Evolutionary conservation across 768 basidiomycete species (phyloP).

Genomic region (Vararia minispora): DNA sequence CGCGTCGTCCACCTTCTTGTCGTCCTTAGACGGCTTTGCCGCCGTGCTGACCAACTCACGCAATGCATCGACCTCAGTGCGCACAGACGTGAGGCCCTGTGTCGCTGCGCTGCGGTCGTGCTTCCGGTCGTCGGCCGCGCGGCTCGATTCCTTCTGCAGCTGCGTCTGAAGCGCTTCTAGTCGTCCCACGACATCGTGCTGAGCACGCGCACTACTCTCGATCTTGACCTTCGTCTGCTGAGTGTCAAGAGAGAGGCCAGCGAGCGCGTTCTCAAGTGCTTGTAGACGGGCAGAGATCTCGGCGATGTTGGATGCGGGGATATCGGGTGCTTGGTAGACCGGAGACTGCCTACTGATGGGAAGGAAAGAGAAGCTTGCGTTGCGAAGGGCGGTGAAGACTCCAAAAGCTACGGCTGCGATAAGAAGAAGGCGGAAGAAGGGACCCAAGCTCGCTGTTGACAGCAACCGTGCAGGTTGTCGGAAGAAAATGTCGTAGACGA

Average conservation of each 20-base stretch:
- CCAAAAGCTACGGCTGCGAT: constrained; percentile 33
- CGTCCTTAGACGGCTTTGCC: constrained; percentile 22
- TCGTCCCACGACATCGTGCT: constrained; percentile 41
- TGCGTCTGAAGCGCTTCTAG: constrained; percentile 47
- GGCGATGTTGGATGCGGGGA: constrained; percentile 52
- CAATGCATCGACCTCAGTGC: constrained; percentile 12
- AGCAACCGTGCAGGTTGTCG: constrained; percentile 35
- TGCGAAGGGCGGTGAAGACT: constrained; percentile 33
- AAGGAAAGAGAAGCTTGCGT: constrained; percentile 13
- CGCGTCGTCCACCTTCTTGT: constrained; percentile 28
- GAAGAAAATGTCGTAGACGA: constrained; percentile 34
- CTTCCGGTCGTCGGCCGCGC: constrained; percentile 42
- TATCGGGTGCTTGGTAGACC: constrained; percentile 45
- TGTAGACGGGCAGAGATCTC: constrained; percentile 55
- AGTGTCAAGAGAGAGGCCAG: constrained; percentile 44
- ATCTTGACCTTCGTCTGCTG: constrained; percentile 38
- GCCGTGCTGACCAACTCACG: constrained; percentile 8
- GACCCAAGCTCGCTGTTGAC: constrained; percentile 21
- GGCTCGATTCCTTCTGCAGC: constrained; percentile 34
- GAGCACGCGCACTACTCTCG: constrained; percentile 40
- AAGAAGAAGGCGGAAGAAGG: constrained; percentile 31
- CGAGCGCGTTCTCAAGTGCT: constrained; percentile 51
- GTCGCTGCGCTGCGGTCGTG: constrained; percentile 25
- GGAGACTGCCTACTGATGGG: constrained; percentile 22
- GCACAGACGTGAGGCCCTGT: constrained; percentile 17